A percentile compares a stretch with the other conserved stretches of the same genome.
Evolutionary conservation across 208 protist species (phyloP).

Genomic region (Acanthamoeba polyphaga): DNA sequence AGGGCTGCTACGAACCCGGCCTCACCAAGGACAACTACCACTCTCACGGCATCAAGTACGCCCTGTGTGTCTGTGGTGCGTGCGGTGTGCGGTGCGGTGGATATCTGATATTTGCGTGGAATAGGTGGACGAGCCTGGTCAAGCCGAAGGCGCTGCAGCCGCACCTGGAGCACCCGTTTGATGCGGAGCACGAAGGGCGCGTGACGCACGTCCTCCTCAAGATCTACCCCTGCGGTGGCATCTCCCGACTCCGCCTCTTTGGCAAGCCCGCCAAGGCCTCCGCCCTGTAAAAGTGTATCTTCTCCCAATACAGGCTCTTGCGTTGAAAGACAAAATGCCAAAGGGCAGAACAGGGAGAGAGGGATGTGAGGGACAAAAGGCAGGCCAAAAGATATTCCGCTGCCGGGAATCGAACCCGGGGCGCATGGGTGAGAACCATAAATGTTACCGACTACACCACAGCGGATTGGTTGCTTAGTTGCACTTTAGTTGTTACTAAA

Average conservation of each 20-base stretch:
- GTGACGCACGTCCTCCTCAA: constrained; percentile 66
- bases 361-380: too few species aligned
- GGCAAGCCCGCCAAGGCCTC: constrained; percentile 47
- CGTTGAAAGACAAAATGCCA: too few species aligned
- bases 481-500: neutral
- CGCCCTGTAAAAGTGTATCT: neutral
- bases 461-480: constrained; percentile 42
- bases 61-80: neutral
- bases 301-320: too few species aligned
- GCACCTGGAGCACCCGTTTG: constrained; percentile 65
- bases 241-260: constrained; percentile 51
- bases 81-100: too few species aligned
- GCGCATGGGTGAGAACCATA: constrained; percentile 76
- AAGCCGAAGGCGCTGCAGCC: neutral
- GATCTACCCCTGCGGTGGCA: constrained; percentile 70
- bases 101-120: neutral
- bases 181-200: neutral
- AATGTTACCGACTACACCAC: constrained; percentile 77
- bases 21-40: constrained; percentile 60
- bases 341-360: too few species aligned
- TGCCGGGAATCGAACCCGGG: constrained; percentile 75
- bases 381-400: constrained; percentile 50
- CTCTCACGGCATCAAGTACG: neutral
- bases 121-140: neutral
- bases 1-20: constrained; percentile 38